Evolutionary conservation across 2,329 filamentous ascomycete species (phyloP), one percentile per base, ranked within the genome.

Genomic region (Cyclaneusma minus): DNA sequence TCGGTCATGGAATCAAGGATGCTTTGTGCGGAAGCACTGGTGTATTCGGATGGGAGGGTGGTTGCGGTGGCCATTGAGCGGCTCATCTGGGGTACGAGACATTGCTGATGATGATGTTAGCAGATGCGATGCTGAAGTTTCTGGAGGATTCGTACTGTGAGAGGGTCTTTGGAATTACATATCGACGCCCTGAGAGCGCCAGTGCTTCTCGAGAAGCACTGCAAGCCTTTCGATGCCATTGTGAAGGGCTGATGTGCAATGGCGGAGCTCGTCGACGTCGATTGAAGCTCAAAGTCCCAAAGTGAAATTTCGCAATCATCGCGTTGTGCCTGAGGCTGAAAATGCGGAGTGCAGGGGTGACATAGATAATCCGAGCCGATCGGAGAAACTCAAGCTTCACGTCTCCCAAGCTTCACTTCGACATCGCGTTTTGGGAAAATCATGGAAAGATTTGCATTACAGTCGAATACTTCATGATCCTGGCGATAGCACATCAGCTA

Each of bases 31-130:
- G 10, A 22, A n/a, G 6, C 6, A n/a, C 5, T 24, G 22, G 13
- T 7, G 6, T 24, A 20, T 30, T 51, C 19, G 9, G 35, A 36
- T 14, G 41, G 38, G 24, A 44, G 36, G 16, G 42, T 40, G 13
- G 55, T 45, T 32, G 61, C 57, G 29, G 61, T 64, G 21, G 60
- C 58, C 52, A 64, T 61, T 36, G 55, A 52, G 31, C 55, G 53
- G 34, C 49, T 46, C 21, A 54, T 39, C 22, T 44, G 38, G 24
- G 49, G 48, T 35, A 49, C 47, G 25, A 50, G 45, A 44, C 56
- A 48, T 50, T 63, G 59, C 51, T 65, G 35, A 28, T 37, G 22
- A 29, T 47, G 39, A 45, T 47, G 37, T 34, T 20, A 26, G 36
- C 20, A 39, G 32, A 16, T 19, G 15, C 16, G 23, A 14, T 11